phyloP scores from a whole-genome alignment of 176 grass and related monocot genomes.

The Paspalum vaginatum region DNA sequence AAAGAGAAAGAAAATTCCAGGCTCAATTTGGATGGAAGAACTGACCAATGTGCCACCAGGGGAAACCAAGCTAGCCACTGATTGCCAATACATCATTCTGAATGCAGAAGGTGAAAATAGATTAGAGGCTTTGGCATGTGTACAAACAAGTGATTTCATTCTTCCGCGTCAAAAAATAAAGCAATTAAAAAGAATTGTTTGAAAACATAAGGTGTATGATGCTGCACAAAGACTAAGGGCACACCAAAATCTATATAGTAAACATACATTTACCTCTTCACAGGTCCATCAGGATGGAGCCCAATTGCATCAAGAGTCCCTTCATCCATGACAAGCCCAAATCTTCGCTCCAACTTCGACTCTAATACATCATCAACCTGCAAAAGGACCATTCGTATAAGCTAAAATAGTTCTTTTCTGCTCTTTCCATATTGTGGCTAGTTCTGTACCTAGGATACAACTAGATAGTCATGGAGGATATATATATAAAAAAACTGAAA shows the following conservation, averaged over 20 bases:
- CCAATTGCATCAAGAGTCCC: conserved; percentile 91
- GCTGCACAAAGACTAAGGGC: not conserved
- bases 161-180: not conserved
- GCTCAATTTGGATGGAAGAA: conserved; percentile 28
- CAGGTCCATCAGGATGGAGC: conserved; percentile 77
- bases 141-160: not conserved
- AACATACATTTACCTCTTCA: conserved; percentile 68
- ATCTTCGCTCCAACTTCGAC: conserved; percentile 83
- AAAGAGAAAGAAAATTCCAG: not conserved
- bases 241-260: conserved; percentile 12
- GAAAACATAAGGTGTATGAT: not conserved
- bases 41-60: conserved; percentile 90
- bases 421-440: not conserved
- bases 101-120: conserved; percentile 30
- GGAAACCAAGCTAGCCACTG: conserved; percentile 70
- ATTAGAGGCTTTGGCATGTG: conserved; percentile 26
- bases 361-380: conserved; percentile 97
- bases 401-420: conserved; percentile 13
- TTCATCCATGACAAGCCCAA: conserved; percentile 95
- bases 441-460: conserved; percentile 13
- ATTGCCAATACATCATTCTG: conserved; percentile 98
- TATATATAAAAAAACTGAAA: conserved; percentile 17
- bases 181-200: conserved; percentile 9
- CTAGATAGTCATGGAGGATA: not conserved
- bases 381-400: conserved; percentile 23